Conservation (phyloP, 2,329 filamentous ascomycete species). For the Hypoxylon sp. region DNA sequence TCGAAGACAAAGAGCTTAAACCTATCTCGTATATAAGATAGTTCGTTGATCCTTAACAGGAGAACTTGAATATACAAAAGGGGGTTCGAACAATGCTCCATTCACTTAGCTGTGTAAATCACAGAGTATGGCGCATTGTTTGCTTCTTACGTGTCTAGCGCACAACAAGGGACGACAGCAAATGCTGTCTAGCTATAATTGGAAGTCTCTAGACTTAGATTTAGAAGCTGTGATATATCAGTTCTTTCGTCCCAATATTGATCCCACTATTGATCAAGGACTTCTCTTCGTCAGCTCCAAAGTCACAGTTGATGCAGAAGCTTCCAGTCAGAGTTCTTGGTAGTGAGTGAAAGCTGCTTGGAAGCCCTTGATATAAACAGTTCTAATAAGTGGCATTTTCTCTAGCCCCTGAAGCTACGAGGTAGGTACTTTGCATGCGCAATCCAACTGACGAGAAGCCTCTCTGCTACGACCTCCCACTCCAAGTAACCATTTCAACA, state of each 20-base stretch:
- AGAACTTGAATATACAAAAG: not conserved
- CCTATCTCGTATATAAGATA: not conserved
- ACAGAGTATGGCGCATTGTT: not conserved
- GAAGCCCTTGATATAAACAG: not conserved
- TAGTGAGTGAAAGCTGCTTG: not conserved
- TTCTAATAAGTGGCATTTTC: not conserved
- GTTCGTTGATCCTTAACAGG: not conserved
- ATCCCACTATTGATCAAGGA: no score
- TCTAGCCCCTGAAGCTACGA: not conserved
- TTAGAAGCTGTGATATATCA: not conserved
- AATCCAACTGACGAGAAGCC: not conserved
- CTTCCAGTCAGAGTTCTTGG: constrained; percentile 1
- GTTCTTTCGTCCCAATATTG: not conserved
- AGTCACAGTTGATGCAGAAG: not conserved
- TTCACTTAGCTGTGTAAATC: not conserved
- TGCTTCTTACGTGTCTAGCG: not conserved
- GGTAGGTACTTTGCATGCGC: not conserved
- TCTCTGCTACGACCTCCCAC: no score
- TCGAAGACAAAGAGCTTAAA: not conserved
- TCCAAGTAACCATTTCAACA: not conserved
- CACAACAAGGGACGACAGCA: not conserved
- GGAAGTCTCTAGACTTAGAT: not conserved
- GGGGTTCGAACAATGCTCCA: not conserved
- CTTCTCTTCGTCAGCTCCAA: not conserved
- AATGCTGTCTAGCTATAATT: not conserved